Evolutionary conservation across 345 rosid genomes (phyloP).

Genomic region (Anacardium occidentale): DNA sequence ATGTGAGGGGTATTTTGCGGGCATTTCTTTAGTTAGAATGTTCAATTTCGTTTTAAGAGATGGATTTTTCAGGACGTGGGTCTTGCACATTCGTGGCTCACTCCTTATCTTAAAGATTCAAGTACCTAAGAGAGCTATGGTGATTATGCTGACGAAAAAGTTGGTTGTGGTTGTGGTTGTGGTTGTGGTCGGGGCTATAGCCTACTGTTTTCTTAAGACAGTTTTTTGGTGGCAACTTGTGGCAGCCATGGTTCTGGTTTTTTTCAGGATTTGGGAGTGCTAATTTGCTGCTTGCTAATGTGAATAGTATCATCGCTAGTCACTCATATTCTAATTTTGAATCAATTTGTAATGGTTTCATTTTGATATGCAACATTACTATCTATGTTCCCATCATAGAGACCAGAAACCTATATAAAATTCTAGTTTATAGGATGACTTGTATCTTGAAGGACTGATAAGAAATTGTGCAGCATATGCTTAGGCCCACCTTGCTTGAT

Average conservation of each 20-base stretch:
- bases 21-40: background rate
- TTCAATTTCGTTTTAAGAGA: background rate
- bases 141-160: background rate
- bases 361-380: constrained; percentile 1
- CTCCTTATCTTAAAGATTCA: background rate
- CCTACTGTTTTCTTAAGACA: background rate
- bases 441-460: background rate
- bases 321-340: background rate
- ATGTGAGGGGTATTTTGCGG: background rate
- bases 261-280: background rate
- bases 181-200: background rate
- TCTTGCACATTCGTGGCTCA: background rate
- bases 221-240: background rate
- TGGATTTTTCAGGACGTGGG: background rate
- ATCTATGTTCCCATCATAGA: background rate
- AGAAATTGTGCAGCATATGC: background rate
- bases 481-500: too few relatives aligned
- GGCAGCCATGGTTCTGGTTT: background rate
- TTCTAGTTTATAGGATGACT: background rate
- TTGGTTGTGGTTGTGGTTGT: constrained; percentile 10
- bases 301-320: too few relatives aligned
- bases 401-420: background rate
- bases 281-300: background rate
- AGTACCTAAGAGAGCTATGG: background rate
- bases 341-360: background rate